phyloP scores from a whole-genome alignment of 176 grass and related monocot genomes.

The Melocanna baccifera region DNA sequence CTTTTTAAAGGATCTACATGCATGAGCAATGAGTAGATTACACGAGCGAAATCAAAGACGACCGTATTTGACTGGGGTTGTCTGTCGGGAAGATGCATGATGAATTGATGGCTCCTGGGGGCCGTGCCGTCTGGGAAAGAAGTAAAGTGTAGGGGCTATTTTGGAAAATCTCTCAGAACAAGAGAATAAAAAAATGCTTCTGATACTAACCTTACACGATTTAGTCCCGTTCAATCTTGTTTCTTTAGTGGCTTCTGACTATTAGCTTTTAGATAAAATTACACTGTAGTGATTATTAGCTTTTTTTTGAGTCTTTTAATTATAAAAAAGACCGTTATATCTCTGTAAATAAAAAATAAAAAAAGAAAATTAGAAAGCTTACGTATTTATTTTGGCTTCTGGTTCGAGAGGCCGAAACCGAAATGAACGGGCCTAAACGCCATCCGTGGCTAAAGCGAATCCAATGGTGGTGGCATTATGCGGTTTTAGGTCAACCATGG shows the following conservation, averaged over 20 bases:
- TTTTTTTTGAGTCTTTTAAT: no score
- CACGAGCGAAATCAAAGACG: constrained; percentile 11
- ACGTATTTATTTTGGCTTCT: no score
- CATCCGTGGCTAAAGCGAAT: background rate
- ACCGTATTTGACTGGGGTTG: constrained; percentile 31
- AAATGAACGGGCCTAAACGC: background rate
- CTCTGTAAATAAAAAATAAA: no score
- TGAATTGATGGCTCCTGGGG: no score
- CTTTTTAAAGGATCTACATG: constrained; percentile 39
- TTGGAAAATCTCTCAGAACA: constrained; percentile 6
- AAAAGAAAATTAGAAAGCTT: no score
- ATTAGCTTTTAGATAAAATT: no score
- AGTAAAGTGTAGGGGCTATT: constrained; percentile 18
- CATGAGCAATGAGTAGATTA: constrained; percentile 37
- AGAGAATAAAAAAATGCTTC: background rate
- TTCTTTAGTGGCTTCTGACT: no score
- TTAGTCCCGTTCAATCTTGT: no score
- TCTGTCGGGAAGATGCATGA: background rate
- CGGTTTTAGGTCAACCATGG: background rate
- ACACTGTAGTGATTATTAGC: no score
- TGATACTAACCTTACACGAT: background rate
- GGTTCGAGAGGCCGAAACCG: no score
- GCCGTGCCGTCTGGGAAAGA: constrained; percentile 17
- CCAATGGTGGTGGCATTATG: background rate
- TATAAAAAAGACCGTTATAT: no score